Evolutionary conservation across 495 filamentous ascomycete species (phyloP).

Genomic region (Penicillium antarcticum): DNA sequence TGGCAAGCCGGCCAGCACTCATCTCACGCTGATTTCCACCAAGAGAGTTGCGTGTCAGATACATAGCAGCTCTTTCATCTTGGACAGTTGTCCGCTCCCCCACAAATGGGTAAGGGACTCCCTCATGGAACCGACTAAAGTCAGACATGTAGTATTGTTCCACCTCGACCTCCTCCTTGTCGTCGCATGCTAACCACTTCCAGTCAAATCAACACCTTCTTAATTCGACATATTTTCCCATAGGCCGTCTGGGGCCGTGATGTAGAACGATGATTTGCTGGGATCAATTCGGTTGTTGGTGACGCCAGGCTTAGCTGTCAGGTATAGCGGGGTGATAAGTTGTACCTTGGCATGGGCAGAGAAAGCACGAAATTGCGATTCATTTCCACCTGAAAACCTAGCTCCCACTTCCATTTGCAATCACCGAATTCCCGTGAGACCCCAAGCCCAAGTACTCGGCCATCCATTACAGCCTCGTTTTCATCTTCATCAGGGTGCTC

Average conservation of each 20-base stretch:
- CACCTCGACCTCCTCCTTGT: conserved; percentile 8
- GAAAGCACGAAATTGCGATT: conserved; percentile 46
- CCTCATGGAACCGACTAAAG: conserved; percentile 24
- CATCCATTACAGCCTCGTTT: conserved; percentile 49
- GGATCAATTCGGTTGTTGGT: conserved; percentile 51
- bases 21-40: conserved; percentile 57
- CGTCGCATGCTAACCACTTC: conserved; percentile 42
- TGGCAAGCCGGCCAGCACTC: conserved; percentile 50
- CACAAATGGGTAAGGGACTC: conserved; percentile 18
- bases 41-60: conserved; percentile 59
- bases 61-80: conserved; percentile 61
- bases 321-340: conserved; percentile 57
- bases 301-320: conserved; percentile 63
- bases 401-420: conserved; percentile 59
- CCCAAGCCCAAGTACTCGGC: conserved; percentile 53
- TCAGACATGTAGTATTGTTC: conserved; percentile 21
- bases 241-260: conserved; percentile 62
- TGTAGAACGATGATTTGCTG: conserved; percentile 50
- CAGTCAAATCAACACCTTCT: conserved; percentile 58
- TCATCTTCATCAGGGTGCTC: conserved; percentile 59
- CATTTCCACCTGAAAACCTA: conserved; percentile 40
- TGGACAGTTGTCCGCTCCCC: conserved; percentile 45
- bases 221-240: conserved; percentile 60
- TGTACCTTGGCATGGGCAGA: conserved; percentile 33
- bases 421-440: conserved; percentile 65